A percentile compares a stretch with the other conserved stretches of the same genome.
Evolutionary conservation across 129 eudicot species (phyloP).

Genomic region (Artemisia tridentata): DNA sequence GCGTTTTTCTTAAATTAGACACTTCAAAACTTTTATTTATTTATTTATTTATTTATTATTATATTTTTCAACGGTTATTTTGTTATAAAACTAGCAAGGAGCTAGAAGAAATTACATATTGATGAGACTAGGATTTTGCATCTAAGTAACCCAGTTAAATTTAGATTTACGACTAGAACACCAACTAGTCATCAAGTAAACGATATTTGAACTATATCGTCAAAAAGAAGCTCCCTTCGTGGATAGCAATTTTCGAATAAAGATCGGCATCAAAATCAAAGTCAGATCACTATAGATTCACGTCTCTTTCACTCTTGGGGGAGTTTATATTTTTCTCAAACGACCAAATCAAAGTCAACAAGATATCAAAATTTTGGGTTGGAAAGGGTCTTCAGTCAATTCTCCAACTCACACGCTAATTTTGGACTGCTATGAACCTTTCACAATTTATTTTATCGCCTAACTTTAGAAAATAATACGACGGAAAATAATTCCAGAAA

Average conservation of each 20-base stretch:
- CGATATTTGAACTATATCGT: too few species aligned
- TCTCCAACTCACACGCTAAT: conserved; percentile 27
- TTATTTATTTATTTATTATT: too few species aligned
- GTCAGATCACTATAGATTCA: neutral
- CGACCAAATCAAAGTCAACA: conserved; percentile 33
- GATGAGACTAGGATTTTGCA: too few species aligned
- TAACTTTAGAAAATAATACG: neutral
- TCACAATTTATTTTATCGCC: neutral
- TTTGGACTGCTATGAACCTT: conserved; percentile 24
- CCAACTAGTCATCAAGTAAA: too few species aligned
- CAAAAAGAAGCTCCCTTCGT: too few species aligned
- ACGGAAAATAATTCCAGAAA: neutral
- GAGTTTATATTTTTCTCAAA: neutral
- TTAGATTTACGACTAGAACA: too few species aligned
- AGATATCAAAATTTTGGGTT: conserved; percentile 1
- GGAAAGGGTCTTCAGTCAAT: conserved; percentile 35
- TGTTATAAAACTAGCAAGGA: too few species aligned
- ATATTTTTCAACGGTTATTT: too few species aligned
- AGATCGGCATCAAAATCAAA: neutral
- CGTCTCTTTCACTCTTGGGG: neutral
- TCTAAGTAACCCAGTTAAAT: too few species aligned
- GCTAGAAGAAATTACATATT: too few species aligned
- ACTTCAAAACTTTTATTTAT: too few species aligned
- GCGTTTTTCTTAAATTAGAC: too few species aligned
- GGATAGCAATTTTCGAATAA: neutral